Base-by-base conservation (phyloP, 148 eudicot genomes). In the Rhododendron henanense region DNA sequence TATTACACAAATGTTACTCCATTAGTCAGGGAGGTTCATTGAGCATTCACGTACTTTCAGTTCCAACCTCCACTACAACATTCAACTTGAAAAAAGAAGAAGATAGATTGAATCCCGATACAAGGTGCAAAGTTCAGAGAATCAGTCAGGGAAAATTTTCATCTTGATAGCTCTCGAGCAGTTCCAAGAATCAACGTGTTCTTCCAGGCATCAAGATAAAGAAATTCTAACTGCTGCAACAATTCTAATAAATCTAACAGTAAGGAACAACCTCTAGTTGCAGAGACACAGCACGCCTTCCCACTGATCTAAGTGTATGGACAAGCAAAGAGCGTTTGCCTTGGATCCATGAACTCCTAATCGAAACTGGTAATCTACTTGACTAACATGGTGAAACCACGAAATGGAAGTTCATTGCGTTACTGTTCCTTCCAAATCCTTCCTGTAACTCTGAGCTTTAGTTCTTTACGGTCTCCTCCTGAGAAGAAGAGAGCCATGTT, bases 401-500 rank as follows among this genome's bases (percentile, higher is more conserved):
- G 6, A 2, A 51, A 18, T 39, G 57, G 23, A 75, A 75, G 71
- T 23, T 53, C 19, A 78, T 37, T 11, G 44, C 33, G 1, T 85
- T 74, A 90, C 80, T 87, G 90, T 82, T 91, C 91, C 86, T 90
- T 91, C 93, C 91, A 90, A 74, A 91, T 91, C 76, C 91, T 87
- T 28, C 93, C 93, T 6, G 91, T 91, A n/a, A 91, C 90, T 86
- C 93, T 87, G 41, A 93, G 90, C 84, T 93, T 93, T 73, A 93
- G 78, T 59, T 93, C 93, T 84, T 93, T 93, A 85, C 92, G 87
- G 53, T 93, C 92, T 28, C 93, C 95, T 7, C 95, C 95, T 2
- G 95, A 93, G 87, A 93, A 93, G 90, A 93, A 93, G 83, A 93
- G 93, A 25, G 95, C 93, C 95, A 93, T 91, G 77, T 89, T 92